Conservation (phyloP, 1,284 basidiomycete genomes). For the Melanopsichium pennsylvanicum region DNA sequence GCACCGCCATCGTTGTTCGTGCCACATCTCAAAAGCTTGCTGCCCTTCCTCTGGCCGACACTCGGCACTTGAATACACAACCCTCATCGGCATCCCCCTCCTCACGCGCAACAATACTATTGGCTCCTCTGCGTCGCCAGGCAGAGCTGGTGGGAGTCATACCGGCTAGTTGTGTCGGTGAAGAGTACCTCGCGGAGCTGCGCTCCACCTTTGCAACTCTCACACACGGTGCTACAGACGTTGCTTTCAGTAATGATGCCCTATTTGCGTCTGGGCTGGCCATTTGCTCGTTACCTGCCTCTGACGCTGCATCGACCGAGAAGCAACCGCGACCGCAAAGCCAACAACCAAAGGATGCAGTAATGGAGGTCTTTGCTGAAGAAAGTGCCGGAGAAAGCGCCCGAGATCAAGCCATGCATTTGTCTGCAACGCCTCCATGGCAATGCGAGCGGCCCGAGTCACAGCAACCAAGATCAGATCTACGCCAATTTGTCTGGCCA, state of each 20-base stretch:
- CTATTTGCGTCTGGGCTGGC: conserved; percentile 24
- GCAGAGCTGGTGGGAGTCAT: conserved; percentile 11
- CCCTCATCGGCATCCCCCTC: not conserved
- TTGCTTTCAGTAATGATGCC: not conserved
- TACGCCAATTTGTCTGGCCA: conserved; percentile 22
- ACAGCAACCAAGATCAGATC: not conserved
- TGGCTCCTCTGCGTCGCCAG: conserved; percentile 12
- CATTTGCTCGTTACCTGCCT: conserved; percentile 6
- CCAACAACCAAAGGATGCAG: not conserved
- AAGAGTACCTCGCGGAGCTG: conserved; percentile 15
- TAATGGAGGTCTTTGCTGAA: too few relatives aligned
- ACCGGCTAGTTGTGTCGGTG: not conserved
- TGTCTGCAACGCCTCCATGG: too few relatives aligned
- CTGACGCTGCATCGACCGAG: not conserved
- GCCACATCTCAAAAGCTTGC: conserved; percentile 10
- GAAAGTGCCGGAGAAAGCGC: too few relatives aligned
- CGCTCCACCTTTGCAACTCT: conserved; percentile 1
- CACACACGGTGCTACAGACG: not conserved
- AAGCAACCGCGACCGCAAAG: not conserved
- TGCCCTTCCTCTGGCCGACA: conserved; percentile 11
- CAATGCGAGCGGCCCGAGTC: not conserved
- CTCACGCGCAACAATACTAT: conserved; percentile 1
- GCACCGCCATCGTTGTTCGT: conserved; percentile 1
- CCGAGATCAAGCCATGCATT: too few relatives aligned
- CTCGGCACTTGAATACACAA: not conserved